Evolutionary conservation across 345 rosid species (phyloP).

Genomic region (Dipteronia dyeriana): DNA sequence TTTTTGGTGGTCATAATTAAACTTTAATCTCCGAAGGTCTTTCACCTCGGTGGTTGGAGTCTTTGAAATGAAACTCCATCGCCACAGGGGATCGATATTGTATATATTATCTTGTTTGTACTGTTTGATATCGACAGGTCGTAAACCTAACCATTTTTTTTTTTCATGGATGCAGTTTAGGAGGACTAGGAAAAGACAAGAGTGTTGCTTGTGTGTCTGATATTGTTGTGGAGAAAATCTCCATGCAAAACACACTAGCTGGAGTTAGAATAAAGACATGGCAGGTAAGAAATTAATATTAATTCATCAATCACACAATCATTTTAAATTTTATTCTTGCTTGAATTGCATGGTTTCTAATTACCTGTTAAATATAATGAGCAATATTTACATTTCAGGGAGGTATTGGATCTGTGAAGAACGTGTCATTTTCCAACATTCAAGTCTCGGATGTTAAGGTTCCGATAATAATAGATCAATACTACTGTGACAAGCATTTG

Average conservation of each 20-base stretch:
- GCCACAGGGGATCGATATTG: no score
- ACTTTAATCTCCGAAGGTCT: not conserved
- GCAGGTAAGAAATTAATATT: conserved; percentile 58
- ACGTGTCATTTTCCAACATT: conserved; percentile 71
- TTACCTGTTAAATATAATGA: not conserved
- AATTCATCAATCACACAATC: no score
- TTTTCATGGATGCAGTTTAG: conserved; percentile 47
- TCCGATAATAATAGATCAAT: conserved; percentile 83
- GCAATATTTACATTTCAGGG: conserved; percentile 41
- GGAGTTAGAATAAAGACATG: conserved; percentile 93
- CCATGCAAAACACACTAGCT: conserved; percentile 52
- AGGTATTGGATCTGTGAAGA: conserved; percentile 73
- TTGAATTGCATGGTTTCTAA: not conserved
- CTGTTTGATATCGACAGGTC: no score
- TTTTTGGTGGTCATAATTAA: not conserved
- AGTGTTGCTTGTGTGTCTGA: conserved; percentile 74
- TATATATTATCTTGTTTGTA: no score
- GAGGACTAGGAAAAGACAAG: conserved; percentile 76
- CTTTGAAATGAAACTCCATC: no score
- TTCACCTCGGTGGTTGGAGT: no score
- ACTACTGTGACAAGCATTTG: conserved; percentile 69
- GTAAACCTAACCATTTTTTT: not conserved
- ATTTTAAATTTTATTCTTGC: not conserved
- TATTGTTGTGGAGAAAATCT: conserved; percentile 58
- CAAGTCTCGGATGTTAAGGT: conserved; percentile 67